Base-by-base conservation (phyloP, 257 asterid species). In the Plectranthus barbatus region DNA sequence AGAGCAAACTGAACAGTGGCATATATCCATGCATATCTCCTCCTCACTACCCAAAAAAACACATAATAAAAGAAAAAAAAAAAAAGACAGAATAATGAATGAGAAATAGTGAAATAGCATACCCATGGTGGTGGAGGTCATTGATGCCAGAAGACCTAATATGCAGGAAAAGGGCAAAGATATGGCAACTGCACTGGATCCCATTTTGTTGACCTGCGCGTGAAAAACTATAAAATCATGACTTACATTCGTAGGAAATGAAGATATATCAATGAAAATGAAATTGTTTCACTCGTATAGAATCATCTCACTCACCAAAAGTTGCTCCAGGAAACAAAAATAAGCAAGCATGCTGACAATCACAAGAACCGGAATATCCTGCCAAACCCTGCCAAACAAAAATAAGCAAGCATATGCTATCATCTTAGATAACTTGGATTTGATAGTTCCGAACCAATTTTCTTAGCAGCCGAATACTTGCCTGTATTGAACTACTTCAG, bases 351-450 rank as follows among this genome's bases (percentile, higher is more conserved):
- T 86, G 90, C 96, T 88, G 67, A 88, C 84, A 7, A 91, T 84
- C 46, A 91, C 98, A 12, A 91, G 95, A 74, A 91, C 79, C 0
- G 95, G 98, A 60, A 91, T 92, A 23, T 86, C 98, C 78, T 84
- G 98, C 95, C 95, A 91, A 67, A 86, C 79, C 90, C 98, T 91
- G n/a, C n/a, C n/a, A n/a, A n/a, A n/a, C n/a, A n/a, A n/a, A n/a
- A n/a, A n/a, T n/a, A n/a, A n/a, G n/a, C n/a, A n/a, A n/a, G n/a
- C n/a, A n/a, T n/a, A n/a, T n/a, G 31, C 31, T 26, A 26, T 5
- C 31, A 26, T 1, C 31, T 26, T 26, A 26, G 3, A 1, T 26
- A 26, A 26, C 31, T 26, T 26, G 31, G 31, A 39, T 17, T 50
- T 44, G 15, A 54, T 14, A 63, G 18, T 33, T 52, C 5, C 6